Percentiles rank a stretch among this genome's conserved stretches.
These are phyloP conservation scores for Tetrapisispora fleetii DNA, from an alignment of 805 yeast genomes.

Conservation along the genomic window DNA sequence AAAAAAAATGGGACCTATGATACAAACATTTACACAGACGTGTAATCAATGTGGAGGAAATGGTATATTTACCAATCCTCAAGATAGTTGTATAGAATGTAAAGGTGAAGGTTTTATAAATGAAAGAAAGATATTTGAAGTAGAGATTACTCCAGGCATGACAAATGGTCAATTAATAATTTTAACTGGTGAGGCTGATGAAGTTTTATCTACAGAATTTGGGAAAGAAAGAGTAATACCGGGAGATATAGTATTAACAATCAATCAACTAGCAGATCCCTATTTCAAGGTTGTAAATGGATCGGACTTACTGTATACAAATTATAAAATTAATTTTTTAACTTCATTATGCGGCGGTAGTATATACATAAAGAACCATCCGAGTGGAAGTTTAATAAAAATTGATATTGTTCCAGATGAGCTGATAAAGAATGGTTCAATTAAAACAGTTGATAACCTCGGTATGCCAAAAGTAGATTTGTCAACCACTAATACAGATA, in stretches of 20 bases:
- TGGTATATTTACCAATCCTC: constrained; percentile 29
- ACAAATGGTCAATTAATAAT: constrained; percentile 42
- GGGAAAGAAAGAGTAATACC: constrained; percentile 35
- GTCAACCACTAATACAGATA: background rate
- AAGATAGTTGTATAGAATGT: constrained; percentile 35
- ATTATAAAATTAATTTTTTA: constrained; percentile 37
- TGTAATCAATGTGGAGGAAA: constrained; percentile 38
- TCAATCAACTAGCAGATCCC: constrained; percentile 30
- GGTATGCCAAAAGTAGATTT: constrained; percentile 50
- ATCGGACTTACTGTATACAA: constrained; percentile 36
- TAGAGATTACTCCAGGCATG: constrained; percentile 49
- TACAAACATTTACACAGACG: constrained; percentile 35
- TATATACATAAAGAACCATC: constrained; percentile 27
- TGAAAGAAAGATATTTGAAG: constrained; percentile 41
- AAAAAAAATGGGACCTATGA: constrained; percentile 36
- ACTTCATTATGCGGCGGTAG: constrained; percentile 53
- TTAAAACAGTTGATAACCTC: constrained; percentile 31
- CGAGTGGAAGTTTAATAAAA: constrained; percentile 32
- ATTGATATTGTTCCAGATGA: constrained; percentile 42
- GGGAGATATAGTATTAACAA: constrained; percentile 55
- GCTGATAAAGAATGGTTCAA: constrained; percentile 38
- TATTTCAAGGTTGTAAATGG: constrained; percentile 30
- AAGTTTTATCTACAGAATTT: constrained; percentile 34
- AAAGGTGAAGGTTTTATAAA: constrained; percentile 37
- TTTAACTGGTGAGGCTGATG: constrained; percentile 55